Evolutionary conservation across 495 filamentous ascomycete species (phyloP).

Genomic region (Penicillium flavigenum): DNA sequence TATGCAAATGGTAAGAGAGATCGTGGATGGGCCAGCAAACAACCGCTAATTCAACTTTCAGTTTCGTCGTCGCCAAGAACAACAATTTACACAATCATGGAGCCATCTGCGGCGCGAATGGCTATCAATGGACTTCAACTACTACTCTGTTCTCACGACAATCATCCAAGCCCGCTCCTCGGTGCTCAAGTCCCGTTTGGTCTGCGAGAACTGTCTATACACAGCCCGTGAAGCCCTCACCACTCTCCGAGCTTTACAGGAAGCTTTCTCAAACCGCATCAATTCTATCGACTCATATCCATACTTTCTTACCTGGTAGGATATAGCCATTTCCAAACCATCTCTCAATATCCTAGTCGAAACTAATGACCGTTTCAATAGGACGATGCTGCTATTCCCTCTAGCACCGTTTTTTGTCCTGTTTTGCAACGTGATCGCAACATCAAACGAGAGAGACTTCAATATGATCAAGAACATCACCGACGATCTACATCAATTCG

Average conservation of each 20-base stretch:
- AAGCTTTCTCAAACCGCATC: constrained; percentile 18
- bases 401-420: constrained; percentile 35
- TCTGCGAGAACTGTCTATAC: constrained; percentile 32
- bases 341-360: not conserved
- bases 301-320: constrained; percentile 35
- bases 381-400: constrained; percentile 36
- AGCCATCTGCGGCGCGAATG: constrained; percentile 24
- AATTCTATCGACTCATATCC: constrained; percentile 29
- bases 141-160: constrained; percentile 29
- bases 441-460: constrained; percentile 32
- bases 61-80: constrained; percentile 25
- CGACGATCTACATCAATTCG: constrained; percentile 29
- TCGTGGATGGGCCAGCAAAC: not conserved
- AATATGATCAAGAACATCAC: constrained; percentile 32
- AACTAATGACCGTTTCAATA: constrained; percentile 3
- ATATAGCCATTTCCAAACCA: not conserved
- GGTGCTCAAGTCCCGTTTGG: constrained; percentile 24
- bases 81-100: constrained; percentile 21
- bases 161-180: constrained; percentile 29
- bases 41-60: constrained; percentile 1
- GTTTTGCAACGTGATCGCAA: constrained; percentile 37
- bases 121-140: constrained; percentile 35
- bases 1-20: constrained; percentile 21
- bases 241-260: constrained; percentile 26
- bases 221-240: constrained; percentile 28